phyloP scores from a whole-genome alignment of 495 filamentous ascomycete species.

The Penicillium bialowiezense region DNA sequence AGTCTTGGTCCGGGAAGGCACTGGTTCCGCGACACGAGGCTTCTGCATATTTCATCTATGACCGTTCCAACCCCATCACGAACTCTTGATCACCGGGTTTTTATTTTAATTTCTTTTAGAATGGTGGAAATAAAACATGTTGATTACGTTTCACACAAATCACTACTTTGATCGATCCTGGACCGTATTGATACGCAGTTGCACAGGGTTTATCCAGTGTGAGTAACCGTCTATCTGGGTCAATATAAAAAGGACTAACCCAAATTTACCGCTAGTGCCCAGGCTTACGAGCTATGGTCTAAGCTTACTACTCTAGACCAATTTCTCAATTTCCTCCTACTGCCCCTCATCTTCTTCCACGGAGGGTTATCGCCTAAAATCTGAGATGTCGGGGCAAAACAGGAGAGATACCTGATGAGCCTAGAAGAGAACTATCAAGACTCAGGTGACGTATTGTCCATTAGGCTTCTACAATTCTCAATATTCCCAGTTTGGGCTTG shows the following conservation, averaged over 20 bases:
- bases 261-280: conserved; percentile 10
- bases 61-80: conserved; percentile 10
- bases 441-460: neutral
- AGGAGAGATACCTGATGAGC: conserved; percentile 3
- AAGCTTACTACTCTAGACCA: conserved; percentile 13
- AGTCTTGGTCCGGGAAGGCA: neutral
- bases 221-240: neutral
- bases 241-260: conserved; percentile 4
- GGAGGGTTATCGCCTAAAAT: conserved; percentile 9
- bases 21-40: conserved; percentile 13
- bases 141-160: too few relatives aligned
- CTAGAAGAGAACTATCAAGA: neutral
- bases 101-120: neutral
- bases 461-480: neutral
- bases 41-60: conserved; percentile 20
- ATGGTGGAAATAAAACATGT: too few relatives aligned
- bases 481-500: neutral
- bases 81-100: neutral
- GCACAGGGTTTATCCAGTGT: too few relatives aligned
- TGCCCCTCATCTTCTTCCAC: conserved; percentile 12
- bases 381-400: conserved; percentile 8
- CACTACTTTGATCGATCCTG: too few relatives aligned
- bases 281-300: conserved; percentile 23
- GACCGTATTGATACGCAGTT: too few relatives aligned
- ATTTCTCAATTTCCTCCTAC: conserved; percentile 5